Evolutionary conservation across 208 protist genomes (phyloP).

Genomic region (Crithidia acanthocephali): DNA sequence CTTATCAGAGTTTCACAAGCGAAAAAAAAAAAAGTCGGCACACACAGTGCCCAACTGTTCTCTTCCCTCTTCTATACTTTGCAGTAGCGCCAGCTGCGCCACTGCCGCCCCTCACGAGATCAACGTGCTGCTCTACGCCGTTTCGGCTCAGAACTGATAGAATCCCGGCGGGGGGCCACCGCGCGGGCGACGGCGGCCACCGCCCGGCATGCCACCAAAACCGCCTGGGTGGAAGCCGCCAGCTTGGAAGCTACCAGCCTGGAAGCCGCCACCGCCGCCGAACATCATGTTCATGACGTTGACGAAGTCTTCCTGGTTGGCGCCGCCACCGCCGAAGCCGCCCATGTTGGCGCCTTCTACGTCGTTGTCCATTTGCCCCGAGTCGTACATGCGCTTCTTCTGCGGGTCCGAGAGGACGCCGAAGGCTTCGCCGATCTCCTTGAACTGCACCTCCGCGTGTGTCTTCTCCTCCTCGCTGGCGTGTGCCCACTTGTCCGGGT

Average conservation of each 20-base stretch:
- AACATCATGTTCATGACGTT: conserved; percentile 79
- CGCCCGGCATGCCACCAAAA: conserved; percentile 26
- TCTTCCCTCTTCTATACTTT: background rate
- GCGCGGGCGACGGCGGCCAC: conserved; percentile 35
- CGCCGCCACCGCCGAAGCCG: conserved; percentile 17
- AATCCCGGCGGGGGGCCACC: conserved; percentile 35
- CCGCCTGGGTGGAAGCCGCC: conserved; percentile 21
- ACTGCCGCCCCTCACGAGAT: too few species aligned
- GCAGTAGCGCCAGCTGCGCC: background rate
- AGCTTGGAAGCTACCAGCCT: conserved; percentile 17
- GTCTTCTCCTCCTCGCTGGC: conserved; percentile 73
- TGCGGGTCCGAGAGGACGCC: conserved; percentile 86
- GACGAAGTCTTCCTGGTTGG: conserved; percentile 45
- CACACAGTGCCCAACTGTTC: too few species aligned
- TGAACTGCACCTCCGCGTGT: conserved; percentile 89
- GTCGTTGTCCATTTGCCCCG: conserved; percentile 87
- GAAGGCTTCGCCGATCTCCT: conserved; percentile 88
- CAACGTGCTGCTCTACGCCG: too few species aligned
- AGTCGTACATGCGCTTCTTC: conserved; percentile 93
- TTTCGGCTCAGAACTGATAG: conserved; percentile 36
- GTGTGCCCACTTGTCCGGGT: conserved; percentile 93
- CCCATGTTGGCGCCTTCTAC: conserved; percentile 63
- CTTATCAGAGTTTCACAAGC: background rate
- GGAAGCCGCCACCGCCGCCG: conserved; percentile 32
- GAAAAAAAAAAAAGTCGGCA: too few species aligned